Base-by-base conservation (phyloP, 371 early-diverging fungal genomes). In the Mucor lusitanicus region DNA sequence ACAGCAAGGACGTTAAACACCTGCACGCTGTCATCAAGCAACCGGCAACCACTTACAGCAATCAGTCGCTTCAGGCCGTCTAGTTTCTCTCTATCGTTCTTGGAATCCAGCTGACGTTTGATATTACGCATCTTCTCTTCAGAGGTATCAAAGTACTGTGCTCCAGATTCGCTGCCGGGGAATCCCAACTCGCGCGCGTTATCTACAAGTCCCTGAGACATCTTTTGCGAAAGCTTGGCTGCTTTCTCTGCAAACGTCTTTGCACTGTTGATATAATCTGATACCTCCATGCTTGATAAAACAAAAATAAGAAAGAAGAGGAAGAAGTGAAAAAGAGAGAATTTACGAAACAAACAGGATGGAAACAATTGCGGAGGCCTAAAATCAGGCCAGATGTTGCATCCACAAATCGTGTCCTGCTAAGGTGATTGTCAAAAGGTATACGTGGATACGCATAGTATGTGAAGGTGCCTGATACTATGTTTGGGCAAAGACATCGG, bases 31-130 rank as follows among this genome's bases (percentile, higher is more conserved):
- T 21, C 6, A 44, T 40, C 40, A 44, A 19, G 5, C 3, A 44
- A n/a, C 44, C 44, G 27, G 19, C 48, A 27, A 30, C 23, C 35
- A 71, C 86, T 69, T 86, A 94, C 93, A 61, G 95, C 95, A 71
- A 98, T 89, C 59, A 98, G 80, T 44, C 94, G 85, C 79, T 95
- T 96, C 67, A 98, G 73, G 7, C 92, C 97, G 73, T 92, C 94
- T 58, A 98, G 80, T 70, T 95, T 95, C 63, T 98, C 97, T 78
- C 93, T 86, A 74, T 96, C 96, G 61, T 91, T 88, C 73, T 89
- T 90, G 15, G 96, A 90, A 69, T 92, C 91, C 66, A 97, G 81
- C 64, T 90, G 85, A 48, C 87, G 79, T 39, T 86, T 82, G 60
- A 95, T 92, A 66, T 93, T 91, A 39, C 85, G 77, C 79, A 93